These are phyloP conservation scores for Pestalotiopsis sp. DNA, from an alignment of 2,329 filamentous ascomycete species.

Conservation along the genomic window DNA sequence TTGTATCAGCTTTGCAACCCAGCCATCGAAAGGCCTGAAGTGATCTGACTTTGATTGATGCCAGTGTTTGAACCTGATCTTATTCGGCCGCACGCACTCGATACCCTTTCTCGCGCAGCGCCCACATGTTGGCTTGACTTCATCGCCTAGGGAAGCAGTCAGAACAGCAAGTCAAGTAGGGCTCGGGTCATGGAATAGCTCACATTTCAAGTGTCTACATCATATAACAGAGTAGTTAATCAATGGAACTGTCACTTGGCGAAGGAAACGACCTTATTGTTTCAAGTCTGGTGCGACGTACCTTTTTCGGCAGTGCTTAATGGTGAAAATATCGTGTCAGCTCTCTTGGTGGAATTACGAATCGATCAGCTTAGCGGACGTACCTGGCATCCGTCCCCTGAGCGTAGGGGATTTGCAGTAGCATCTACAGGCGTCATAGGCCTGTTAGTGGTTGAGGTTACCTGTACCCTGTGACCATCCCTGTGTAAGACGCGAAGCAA, in stretches of 20 bases:
- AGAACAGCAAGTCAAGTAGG: not conserved
- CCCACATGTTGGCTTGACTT: not conserved
- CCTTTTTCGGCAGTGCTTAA: not conserved
- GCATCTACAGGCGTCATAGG: not conserved
- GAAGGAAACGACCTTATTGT: rapidly evolving
- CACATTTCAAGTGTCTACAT: not conserved
- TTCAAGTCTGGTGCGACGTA: not conserved
- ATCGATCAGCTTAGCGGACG: not conserved
- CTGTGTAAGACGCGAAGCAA: not conserved
- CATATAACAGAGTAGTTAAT: not conserved
- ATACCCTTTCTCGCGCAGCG: not conserved
- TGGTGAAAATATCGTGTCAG: not conserved
- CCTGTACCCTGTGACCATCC: not conserved
- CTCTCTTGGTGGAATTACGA: not conserved
- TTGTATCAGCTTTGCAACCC: not conserved
- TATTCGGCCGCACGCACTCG: not conserved
- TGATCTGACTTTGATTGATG: not conserved
- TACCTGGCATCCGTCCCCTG: not conserved
- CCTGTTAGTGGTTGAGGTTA: not conserved
- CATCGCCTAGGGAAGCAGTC: not conserved
- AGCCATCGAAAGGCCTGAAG: not conserved
- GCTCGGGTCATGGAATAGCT: not conserved
- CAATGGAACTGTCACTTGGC: not conserved
- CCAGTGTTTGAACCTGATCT: not conserved
- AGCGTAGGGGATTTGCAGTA: not conserved